A percentile compares a stretch with the other conserved stretches of the same genome.
Conservation (phyloP, 2,329 filamentous ascomycete species). For the Diaporthe nobilis region DNA sequence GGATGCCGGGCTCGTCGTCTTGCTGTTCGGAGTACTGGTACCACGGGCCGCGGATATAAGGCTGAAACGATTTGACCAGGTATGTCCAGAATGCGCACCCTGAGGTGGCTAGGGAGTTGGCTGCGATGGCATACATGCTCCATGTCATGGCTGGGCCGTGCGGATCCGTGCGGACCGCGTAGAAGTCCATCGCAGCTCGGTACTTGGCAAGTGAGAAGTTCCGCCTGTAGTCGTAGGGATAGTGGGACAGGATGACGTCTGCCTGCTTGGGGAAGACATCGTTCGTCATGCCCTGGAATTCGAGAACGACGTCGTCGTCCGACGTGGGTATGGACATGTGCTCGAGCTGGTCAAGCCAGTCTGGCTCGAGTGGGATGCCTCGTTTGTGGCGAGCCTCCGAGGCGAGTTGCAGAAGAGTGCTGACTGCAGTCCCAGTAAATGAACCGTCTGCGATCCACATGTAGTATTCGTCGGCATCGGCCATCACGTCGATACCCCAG, state of each 20-base stretch:
- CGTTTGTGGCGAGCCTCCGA: slow-evolving; percentile 29
- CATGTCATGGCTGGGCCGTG: slow-evolving; percentile 83
- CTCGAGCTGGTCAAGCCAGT: slow-evolving; percentile 38
- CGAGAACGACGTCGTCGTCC: slow-evolving; percentile 66
- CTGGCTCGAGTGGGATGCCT: slow-evolving; percentile 34
- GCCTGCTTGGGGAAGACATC: slow-evolving; percentile 77
- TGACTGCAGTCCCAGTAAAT: slow-evolving; percentile 36
- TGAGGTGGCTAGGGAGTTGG: slow-evolving; percentile 74
- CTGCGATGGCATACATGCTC: slow-evolving; percentile 77
- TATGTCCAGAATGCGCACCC: slow-evolving; percentile 80
- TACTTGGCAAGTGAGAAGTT: slow-evolving; percentile 38
- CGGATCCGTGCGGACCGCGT: slow-evolving; percentile 54
- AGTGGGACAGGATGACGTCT: slow-evolving; percentile 76
- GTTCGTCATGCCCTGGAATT: slow-evolving; percentile 77
- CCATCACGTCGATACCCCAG: slow-evolving; percentile 44
- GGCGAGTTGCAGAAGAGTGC: slow-evolving; percentile 36
- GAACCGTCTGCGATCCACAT: slow-evolving; percentile 40
- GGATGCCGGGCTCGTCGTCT: slow-evolving; percentile 69
- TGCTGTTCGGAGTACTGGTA: slow-evolving; percentile 80
- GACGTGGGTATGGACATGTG: slow-evolving; percentile 43
- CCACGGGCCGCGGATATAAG: slow-evolving; percentile 76
- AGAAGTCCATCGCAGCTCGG: slow-evolving; percentile 51
- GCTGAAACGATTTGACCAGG: slow-evolving; percentile 71
- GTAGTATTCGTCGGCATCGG: slow-evolving; percentile 44
- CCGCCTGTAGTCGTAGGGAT: slow-evolving; percentile 72